Conservation (phyloP, 257 asterid species). For the Buddleja alternifolia region DNA sequence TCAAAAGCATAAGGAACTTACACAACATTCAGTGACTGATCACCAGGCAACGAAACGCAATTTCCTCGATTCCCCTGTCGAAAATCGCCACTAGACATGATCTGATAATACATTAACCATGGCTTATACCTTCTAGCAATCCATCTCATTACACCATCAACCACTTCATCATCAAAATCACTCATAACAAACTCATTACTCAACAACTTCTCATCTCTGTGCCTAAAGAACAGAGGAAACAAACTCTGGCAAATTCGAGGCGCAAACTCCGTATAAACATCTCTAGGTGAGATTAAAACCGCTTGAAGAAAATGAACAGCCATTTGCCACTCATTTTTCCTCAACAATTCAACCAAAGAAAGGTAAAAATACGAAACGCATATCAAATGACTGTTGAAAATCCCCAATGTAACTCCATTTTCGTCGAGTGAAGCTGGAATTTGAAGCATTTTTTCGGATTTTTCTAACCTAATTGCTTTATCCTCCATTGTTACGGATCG, state of each 20-base stretch:
- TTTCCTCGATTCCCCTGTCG: constrained; percentile 22
- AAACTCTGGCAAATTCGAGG: constrained; percentile 56
- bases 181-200: too few relatives aligned
- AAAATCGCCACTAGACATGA: constrained; percentile 56
- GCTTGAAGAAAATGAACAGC: constrained; percentile 88
- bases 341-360: constrained; percentile 50
- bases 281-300: constrained; percentile 55
- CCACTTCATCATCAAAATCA: constrained; percentile 39
- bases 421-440: constrained; percentile 78
- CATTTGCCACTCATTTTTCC: constrained; percentile 64
- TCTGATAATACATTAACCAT: constrained; percentile 81
- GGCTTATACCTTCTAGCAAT: constrained; percentile 75
- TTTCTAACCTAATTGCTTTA: constrained; percentile 40
- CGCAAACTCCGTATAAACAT: constrained; percentile 57
- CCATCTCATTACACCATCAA: constrained; percentile 52
- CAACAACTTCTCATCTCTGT: constrained; percentile 7
- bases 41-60: constrained; percentile 26
- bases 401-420: constrained; percentile 63
- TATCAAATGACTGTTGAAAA: constrained; percentile 49
- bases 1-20: constrained; percentile 32
- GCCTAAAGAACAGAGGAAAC: constrained; percentile 35
- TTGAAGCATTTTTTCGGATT: constrained; percentile 83
- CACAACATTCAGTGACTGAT: constrained; percentile 31
- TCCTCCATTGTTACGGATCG: constrained; percentile 35
- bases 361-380: constrained; percentile 74